Evolutionary conservation across 148 eudicot genomes (phyloP).

Genomic region (Cornus suecica): DNA sequence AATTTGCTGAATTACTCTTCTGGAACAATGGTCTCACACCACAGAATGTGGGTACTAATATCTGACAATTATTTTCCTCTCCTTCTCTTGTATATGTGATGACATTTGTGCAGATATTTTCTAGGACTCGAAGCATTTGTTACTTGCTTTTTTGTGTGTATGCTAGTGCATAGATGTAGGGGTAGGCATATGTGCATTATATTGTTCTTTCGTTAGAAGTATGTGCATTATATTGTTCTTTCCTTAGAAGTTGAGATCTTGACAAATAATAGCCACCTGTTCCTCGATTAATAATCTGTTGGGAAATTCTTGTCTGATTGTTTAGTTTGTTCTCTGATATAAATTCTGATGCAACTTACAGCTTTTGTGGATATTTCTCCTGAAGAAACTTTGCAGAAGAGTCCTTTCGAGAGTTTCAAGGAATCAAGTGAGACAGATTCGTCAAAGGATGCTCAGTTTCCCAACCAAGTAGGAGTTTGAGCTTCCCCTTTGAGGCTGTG

Average conservation of each 20-base stretch:
- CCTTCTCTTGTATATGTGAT: too few relatives aligned
- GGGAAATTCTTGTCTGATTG: neutral
- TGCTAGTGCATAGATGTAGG: neutral
- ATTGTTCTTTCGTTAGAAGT: neutral
- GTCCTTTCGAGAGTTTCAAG: constrained; percentile 59
- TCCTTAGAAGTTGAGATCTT: neutral
- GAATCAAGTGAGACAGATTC: constrained; percentile 42
- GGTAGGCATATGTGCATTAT: neutral
- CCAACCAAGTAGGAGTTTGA: constrained; percentile 43
- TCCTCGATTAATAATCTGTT: neutral
- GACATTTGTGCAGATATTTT: neutral
- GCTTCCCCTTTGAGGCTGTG: constrained; percentile 2
- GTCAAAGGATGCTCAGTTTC: constrained; percentile 34
- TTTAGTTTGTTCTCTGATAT: neutral
- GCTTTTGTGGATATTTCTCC: constrained; percentile 94
- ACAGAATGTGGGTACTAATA: neutral
- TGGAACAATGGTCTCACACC: neutral
- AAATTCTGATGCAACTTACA: constrained; percentile 15
- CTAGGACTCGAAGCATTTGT: neutral
- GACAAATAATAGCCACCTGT: neutral
- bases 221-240: neutral
- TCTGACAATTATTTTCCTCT: neutral
- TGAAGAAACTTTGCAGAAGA: constrained; percentile 64
- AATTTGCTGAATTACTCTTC: neutral
- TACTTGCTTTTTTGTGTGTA: neutral